Evolutionary conservation across 1,284 basidiomycete species (phyloP).

Genomic region (Pseudozyma hubeiensis): DNA sequence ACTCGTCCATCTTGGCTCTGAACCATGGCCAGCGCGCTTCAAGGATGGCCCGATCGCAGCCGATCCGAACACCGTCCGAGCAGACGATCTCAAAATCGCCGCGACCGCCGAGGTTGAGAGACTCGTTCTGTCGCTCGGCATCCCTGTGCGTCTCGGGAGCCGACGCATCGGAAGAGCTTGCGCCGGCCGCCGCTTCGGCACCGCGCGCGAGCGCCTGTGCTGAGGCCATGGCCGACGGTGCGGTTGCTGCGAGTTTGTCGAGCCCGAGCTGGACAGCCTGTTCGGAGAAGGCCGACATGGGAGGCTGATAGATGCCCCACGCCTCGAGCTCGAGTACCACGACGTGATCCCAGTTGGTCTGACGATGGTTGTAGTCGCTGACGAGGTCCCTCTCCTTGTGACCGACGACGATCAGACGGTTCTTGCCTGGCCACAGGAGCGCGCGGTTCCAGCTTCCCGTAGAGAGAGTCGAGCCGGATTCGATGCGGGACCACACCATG

Average conservation of each 20-base stretch:
- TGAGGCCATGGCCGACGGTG: slow-evolving; percentile 38
- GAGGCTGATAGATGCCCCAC: slow-evolving; percentile 64
- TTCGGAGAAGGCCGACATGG: slow-evolving; percentile 37
- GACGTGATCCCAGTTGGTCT: slow-evolving; percentile 65
- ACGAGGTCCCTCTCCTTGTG: slow-evolving; percentile 63
- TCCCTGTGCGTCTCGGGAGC: slow-evolving; percentile 1
- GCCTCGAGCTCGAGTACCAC: slow-evolving; percentile 62
- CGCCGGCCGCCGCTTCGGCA: background rate
- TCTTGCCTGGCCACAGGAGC: slow-evolving; percentile 55
- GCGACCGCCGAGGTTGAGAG: slow-evolving; percentile 45
- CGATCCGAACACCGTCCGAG: slow-evolving; percentile 85
- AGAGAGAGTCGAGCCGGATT: slow-evolving; percentile 54
- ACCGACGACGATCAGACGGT: slow-evolving; percentile 59
- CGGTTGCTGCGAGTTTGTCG: slow-evolving; percentile 50
- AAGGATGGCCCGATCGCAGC: slow-evolving; percentile 82
- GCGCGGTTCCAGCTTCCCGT: slow-evolving; percentile 63
- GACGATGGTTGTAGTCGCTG: slow-evolving; percentile 65
- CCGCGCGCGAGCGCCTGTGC: slow-evolving; percentile 25
- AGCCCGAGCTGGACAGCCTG: slow-evolving; percentile 56
- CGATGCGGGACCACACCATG: slow-evolving; percentile 62
- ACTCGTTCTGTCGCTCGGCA: slow-evolving; percentile 12
- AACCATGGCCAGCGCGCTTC: slow-evolving; percentile 95
- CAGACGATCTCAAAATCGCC: slow-evolving; percentile 88
- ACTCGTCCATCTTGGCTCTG: slow-evolving; percentile 74
- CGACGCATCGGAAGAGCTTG: background rate